Conservation (phyloP, 2,329 filamentous ascomycete species). For the Truncatella angustata region DNA sequence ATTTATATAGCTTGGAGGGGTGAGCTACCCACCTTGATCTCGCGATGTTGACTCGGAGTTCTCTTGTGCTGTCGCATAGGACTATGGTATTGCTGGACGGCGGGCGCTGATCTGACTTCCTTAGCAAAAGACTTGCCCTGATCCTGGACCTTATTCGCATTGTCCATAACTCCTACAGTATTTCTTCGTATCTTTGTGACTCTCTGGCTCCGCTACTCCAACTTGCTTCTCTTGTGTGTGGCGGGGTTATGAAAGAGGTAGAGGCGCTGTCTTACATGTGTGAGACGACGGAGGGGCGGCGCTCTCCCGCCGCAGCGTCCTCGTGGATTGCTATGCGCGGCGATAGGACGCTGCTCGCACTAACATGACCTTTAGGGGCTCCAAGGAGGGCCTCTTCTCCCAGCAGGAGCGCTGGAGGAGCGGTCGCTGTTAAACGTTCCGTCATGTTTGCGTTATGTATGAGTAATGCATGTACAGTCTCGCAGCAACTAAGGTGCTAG, state of each 20-base stretch:
- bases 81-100: conserved; percentile 43
- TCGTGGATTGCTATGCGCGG: conserved; percentile 37
- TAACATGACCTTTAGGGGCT: conserved; percentile 4
- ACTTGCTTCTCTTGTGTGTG: neutral
- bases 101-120: conserved; percentile 41
- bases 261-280: conserved; percentile 37
- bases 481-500: neutral
- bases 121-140: conserved; percentile 5
- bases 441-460: conserved; percentile 22
- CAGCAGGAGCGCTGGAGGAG: conserved; percentile 4
- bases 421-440: conserved; percentile 15
- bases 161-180: no score
- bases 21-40: conserved; percentile 49
- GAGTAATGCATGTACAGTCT: neutral
- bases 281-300: conserved; percentile 32
- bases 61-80: conserved; percentile 57
- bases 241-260: conserved; percentile 11
- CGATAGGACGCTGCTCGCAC: conserved; percentile 28
- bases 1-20: no score
- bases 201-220: no score
- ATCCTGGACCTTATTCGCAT: neutral
- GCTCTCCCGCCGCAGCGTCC: conserved; percentile 27
- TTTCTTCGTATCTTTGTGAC: no score
- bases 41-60: conserved; percentile 55
- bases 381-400: neutral